A percentile compares a stretch with the other conserved stretches of the same genome.
These are phyloP conservation scores for Quercus rubra DNA, from an alignment of 306 rosid genomes.

Conservation along the genomic window DNA sequence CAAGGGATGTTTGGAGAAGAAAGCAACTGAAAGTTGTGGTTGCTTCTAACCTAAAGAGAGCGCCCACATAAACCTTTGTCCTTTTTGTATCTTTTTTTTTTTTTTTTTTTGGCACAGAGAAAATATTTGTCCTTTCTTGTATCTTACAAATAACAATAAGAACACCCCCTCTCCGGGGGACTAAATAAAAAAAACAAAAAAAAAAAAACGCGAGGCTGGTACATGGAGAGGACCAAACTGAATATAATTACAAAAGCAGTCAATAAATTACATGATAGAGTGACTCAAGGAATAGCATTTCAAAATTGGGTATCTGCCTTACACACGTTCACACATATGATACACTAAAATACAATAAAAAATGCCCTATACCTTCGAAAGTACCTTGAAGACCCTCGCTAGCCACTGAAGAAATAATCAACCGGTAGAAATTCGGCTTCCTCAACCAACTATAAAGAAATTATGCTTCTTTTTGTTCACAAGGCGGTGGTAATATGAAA, in stretches of 20 bases:
- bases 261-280: constrained; percentile 30
- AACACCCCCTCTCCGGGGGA: too few relatives aligned
- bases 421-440: not conserved
- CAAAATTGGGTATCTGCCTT: constrained; percentile 38
- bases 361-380: not conserved
- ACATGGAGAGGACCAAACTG: not conserved
- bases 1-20: too few relatives aligned
- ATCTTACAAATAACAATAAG: too few relatives aligned
- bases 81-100: too few relatives aligned
- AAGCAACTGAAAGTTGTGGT: too few relatives aligned
- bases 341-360: constrained; percentile 30
- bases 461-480: not conserved
- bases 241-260: constrained; percentile 30
- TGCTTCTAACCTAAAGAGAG: too few relatives aligned
- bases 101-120: too few relatives aligned
- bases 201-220: too few relatives aligned
- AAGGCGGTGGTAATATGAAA: not conserved
- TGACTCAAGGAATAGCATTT: constrained; percentile 10
- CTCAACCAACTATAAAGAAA: not conserved
- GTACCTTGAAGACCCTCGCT: constrained; percentile 8
- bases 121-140: too few relatives aligned
- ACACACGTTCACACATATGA: constrained; percentile 31
- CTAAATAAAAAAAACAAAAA: not conserved
- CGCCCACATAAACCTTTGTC: too few relatives aligned
- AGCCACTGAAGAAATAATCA: not conserved